Evolutionary conservation across 768 basidiomycete species (phyloP), one percentile per base, ranked within the genome.

Genomic region (Mycena polygramma): DNA sequence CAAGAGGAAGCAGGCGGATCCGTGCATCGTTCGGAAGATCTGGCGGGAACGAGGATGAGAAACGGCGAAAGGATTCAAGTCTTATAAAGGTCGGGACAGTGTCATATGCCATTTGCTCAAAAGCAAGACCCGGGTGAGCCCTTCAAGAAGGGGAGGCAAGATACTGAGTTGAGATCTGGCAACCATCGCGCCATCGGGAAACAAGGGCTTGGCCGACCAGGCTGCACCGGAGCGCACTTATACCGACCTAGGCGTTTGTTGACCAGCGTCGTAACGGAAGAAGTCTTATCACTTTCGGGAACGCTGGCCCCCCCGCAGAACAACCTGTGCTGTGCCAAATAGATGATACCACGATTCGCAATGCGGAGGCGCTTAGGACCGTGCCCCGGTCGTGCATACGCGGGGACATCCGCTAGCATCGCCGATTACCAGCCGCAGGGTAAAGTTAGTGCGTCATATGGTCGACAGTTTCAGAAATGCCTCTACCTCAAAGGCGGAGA

Each of bases 131-230:
- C 52, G 52, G 59, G 15, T 10, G 30, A 19, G 51, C 41, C 58
- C 41, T 46, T 53, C 66, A 1, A 61, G 59, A 68, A 35, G 30
- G 66, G 58, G 37, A 61, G 36, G 22, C 51, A 36, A 61, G 49
- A 22, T 9, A 14, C 58, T 26, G 7, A 17, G 57, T 67, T 37
- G 66, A 61, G 49, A 7, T 43, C 14, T 51, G 66, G 48, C 58
- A 67, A 1, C 36, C 41, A 60, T 67, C 58, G 41, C 5, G 36
- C 24, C 49, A 57, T 37, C 49, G 51, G 6, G 30, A 6, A 30
- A 30, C 41, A 2, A 7, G 58, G 59, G 36, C 51, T 53, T 24
- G 3, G 35, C 39, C 24, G 52, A 22, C 22, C 24, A 53, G 7
- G 11, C 10, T 8, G 53, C 53, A 13, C 19, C 53, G 19, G 35